Evolutionary conservation across 768 basidiomycete genomes (phyloP).

Genomic region (Suillus subaureus): DNA sequence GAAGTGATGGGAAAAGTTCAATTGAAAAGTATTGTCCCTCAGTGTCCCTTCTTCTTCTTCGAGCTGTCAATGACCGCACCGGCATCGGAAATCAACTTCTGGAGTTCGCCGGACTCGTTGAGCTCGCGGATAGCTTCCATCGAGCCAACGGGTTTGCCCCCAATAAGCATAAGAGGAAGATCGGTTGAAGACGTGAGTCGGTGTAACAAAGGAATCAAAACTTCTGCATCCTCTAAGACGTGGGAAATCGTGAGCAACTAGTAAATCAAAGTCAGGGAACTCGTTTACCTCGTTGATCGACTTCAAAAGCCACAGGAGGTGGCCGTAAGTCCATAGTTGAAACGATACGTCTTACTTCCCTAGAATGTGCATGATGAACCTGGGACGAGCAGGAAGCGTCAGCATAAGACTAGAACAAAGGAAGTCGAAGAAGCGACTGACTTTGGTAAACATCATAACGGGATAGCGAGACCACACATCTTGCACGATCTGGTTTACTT

Average conservation of each 20-base stretch:
- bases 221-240: conserved; percentile 56
- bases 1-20: neutral
- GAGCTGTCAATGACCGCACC: conserved; percentile 58
- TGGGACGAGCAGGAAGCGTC: conserved; percentile 27
- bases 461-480: conserved; percentile 77
- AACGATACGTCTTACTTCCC: conserved; percentile 67
- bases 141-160: conserved; percentile 58
- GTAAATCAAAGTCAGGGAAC: neutral
- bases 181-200: conserved; percentile 58
- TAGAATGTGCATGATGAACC: conserved; percentile 64
- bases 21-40: too few species aligned
- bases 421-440: conserved; percentile 27
- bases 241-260: neutral
- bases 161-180: conserved; percentile 70
- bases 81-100: conserved; percentile 49
- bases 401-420: conserved; percentile 8
- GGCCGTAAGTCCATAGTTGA: conserved; percentile 59
- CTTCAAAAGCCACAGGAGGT: conserved; percentile 65
- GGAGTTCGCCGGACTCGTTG: conserved; percentile 52
- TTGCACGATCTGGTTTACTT: conserved; percentile 57
- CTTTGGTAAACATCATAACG: conserved; percentile 77
- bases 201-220: conserved; percentile 60
- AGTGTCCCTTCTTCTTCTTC: conserved; percentile 45
- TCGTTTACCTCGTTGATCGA: conserved; percentile 57
- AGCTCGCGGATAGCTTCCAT: conserved; percentile 55